A percentile compares a stretch with the other conserved stretches of the same genome.
These are phyloP conservation scores for Aspergillus flavus DNA, from an alignment of 2,329 filamentous ascomycete genomes.

Conservation along the genomic window DNA sequence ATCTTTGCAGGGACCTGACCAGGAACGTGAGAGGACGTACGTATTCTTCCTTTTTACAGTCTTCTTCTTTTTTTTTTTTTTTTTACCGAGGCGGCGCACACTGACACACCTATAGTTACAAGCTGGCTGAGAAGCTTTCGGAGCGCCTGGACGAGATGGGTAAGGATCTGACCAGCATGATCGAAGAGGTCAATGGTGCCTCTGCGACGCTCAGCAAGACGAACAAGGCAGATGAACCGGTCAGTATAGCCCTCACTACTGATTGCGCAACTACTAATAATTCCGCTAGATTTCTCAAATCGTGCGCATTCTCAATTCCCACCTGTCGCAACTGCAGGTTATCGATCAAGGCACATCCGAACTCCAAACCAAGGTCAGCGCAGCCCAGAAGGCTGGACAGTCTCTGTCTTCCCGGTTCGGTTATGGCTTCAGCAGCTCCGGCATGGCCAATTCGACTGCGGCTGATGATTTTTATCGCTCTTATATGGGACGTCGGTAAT, in stretches of 20 bases:
- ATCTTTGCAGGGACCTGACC: constrained; percentile 82
- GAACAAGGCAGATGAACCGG: constrained; percentile 82
- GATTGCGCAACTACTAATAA: constrained; percentile 15
- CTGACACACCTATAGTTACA: constrained; percentile 60
- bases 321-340: constrained; percentile 87
- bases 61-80: not conserved
- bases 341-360: constrained; percentile 85
- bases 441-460: constrained; percentile 46
- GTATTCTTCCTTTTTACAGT: constrained; percentile 29
- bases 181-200: constrained; percentile 95
- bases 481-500: constrained; percentile 72
- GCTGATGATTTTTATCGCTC: constrained; percentile 90
- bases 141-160: constrained; percentile 92
- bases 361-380: constrained; percentile 78
- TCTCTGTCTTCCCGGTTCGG: constrained; percentile 48
- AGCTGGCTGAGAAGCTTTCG: constrained; percentile 89
- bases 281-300: constrained; percentile 78
- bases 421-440: constrained; percentile 38
- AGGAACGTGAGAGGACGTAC: constrained; percentile 90
- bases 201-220: constrained; percentile 88
- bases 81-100: not conserved
- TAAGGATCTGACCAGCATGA: constrained; percentile 91
- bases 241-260: constrained; percentile 52
- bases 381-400: constrained; percentile 78
- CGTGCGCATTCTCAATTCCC: constrained; percentile 89